These are phyloP conservation scores for Rhodomyrtus psidioides DNA, from an alignment of 441 rosid species.

Conservation along the genomic window DNA sequence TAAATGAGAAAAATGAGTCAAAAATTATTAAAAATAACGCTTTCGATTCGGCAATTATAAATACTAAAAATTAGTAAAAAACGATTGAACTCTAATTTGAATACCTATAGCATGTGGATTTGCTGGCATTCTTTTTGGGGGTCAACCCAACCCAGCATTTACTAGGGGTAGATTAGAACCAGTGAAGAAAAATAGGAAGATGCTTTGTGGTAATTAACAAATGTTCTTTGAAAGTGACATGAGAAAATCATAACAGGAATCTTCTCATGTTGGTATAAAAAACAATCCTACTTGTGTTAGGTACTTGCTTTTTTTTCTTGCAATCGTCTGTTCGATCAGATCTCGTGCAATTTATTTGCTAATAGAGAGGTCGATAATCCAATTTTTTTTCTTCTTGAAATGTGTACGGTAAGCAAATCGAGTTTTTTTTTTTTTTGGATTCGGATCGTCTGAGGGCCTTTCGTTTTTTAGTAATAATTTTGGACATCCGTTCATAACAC, in stretches of 20 bases:
- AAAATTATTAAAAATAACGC: not conserved
- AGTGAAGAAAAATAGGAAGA: not conserved
- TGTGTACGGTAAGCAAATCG: fast-evolving
- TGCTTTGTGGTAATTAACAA: not conserved
- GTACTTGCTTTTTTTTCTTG: no score
- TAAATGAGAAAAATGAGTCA: not conserved
- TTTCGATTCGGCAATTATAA: no score
- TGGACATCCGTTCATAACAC: no score
- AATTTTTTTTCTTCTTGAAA: not conserved
- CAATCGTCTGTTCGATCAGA: not conserved
- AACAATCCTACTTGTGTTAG: fast-evolving
- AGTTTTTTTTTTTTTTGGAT: no score
- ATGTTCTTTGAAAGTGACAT: not conserved
- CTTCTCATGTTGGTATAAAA: not conserved
- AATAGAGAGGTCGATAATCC: not conserved
- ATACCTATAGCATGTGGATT: not conserved
- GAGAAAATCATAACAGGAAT: not conserved
- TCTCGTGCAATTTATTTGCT: not conserved
- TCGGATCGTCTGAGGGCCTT: no score
- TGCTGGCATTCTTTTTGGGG: not conserved
- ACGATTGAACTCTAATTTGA: not conserved
- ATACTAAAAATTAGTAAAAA: not conserved
- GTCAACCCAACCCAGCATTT: not conserved
- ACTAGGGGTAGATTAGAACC: not conserved
- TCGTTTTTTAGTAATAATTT: no score